Percentiles rank a stretch among this genome's conserved stretches.
Conservation (phyloP, 345 rosid genomes). For the Physaria fendleri region DNA sequence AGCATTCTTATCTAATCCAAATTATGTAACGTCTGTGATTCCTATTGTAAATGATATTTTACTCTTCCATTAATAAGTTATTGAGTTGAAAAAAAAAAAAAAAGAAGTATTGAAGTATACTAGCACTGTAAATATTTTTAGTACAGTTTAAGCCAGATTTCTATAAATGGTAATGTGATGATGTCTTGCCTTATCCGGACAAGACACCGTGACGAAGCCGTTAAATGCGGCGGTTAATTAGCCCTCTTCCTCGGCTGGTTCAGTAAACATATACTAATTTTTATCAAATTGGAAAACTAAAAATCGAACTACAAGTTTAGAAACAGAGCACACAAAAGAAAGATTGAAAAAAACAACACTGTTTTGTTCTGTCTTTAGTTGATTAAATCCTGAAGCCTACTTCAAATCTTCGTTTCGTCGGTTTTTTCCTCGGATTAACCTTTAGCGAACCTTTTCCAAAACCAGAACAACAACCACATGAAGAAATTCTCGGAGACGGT, state of each 20-base stretch:
- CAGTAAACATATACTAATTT: neutral
- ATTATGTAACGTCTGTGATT: too few species aligned
- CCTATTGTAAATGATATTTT: too few species aligned
- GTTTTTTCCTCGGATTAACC: constrained; percentile 36
- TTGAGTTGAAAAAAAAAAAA: too few species aligned
- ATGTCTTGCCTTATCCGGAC: neutral
- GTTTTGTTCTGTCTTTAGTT: neutral
- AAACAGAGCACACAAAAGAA: constrained; percentile 5
- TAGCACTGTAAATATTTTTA: too few species aligned
- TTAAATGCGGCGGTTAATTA: constrained; percentile 6
- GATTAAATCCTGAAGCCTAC: constrained; percentile 4
- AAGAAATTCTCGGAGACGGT: constrained; percentile 79
- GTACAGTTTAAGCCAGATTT: neutral
- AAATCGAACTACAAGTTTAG: neutral
- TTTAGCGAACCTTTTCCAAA: constrained; percentile 50
- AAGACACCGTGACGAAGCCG: constrained; percentile 19
- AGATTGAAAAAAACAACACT: constrained; percentile 14
- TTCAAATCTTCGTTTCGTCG: constrained; percentile 51
- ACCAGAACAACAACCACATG: constrained; percentile 75
- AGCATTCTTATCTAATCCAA: too few species aligned
- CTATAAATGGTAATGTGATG: neutral
- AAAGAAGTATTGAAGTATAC: too few species aligned
- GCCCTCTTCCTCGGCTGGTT: neutral
- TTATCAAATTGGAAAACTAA: constrained; percentile 4
- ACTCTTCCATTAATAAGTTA: too few species aligned